Evolutionary conservation across 108 stramenopile genomes (phyloP), one percentile per base, ranked within the genome.

Genomic region (Ochromonas danica): DNA sequence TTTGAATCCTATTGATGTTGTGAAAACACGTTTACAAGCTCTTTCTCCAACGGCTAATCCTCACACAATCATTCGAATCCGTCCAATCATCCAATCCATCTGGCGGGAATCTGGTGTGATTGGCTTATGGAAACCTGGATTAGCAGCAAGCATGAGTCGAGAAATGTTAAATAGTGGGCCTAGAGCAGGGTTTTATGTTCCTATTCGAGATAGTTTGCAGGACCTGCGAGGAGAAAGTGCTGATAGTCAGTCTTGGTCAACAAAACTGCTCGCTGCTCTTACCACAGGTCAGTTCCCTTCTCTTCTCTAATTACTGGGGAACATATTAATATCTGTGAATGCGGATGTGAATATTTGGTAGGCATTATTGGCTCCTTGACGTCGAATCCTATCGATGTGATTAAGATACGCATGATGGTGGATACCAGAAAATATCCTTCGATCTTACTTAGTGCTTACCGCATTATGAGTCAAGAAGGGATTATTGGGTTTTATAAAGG

Each of bases 171-270:
- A 22, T 10, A 31, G 30, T 10, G 63, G 63, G 10, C 63, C 63
- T 14, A 28, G 63, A 35, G 63, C 63, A 14, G 63, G 63, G 3
- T 67, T 67, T 36, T 67, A 67, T 67, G 63, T 67, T 67, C 63
- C 63, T 67, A 33, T 67, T 33, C 17, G 63, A 35, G 25, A 67
- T 67, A 6, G 25, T 10, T 10, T 67, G 33, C 3, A 33, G 31
- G 6, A 28, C 3, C 63, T 31, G 17, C 31, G 3, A 10, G 63
- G 31, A 10, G 63, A 67, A 36, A 67, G 33, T 28, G 63, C 3
- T 36, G 6, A 22, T 10, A 10, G 6, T 6, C 33, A 67, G 10
- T 36, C 27, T 67, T 22, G 6, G 63, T 35, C 25, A 25, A 36
- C 10, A 10, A 67, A 67, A 36, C 3, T 67, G 10, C 25, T 67